phyloP scores from a whole-genome alignment of 768 basidiomycete species.

The Chiua virens region DNA sequence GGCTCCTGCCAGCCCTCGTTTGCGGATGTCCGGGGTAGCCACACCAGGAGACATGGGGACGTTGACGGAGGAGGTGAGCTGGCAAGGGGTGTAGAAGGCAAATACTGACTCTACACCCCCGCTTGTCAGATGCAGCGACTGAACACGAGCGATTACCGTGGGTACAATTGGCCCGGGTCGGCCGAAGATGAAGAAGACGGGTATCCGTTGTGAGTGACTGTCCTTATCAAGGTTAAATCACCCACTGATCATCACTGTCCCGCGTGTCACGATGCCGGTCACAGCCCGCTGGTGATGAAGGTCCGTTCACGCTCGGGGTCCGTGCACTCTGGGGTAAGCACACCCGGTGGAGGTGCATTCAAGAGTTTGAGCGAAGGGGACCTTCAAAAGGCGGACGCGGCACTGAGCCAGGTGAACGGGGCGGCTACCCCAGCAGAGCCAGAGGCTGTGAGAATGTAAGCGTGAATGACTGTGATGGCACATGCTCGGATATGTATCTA shows the following conservation, averaged over 20 bases:
- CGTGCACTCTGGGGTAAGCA: slow-evolving; percentile 72
- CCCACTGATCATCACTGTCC: slow-evolving; percentile 4
- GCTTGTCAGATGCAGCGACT: slow-evolving; percentile 76
- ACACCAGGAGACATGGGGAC: slow-evolving; percentile 95
- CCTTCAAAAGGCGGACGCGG: slow-evolving; percentile 83
- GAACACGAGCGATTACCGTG: slow-evolving; percentile 80
- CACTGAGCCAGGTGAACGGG: slow-evolving; percentile 62
- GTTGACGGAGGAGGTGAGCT: slow-evolving; percentile 74
- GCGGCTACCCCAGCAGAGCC: slow-evolving; percentile 10
- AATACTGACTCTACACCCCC: neutral
- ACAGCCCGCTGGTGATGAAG: slow-evolving; percentile 86
- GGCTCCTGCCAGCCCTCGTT: slow-evolving; percentile 85
- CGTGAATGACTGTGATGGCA: neutral
- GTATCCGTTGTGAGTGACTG: slow-evolving; percentile 85
- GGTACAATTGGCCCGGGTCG: slow-evolving; percentile 53
- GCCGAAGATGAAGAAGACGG: slow-evolving; percentile 85
- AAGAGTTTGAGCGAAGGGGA: slow-evolving; percentile 87
- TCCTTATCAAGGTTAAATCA: slow-evolving; percentile 14
- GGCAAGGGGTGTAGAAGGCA: neutral
- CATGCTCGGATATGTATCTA: slow-evolving; percentile 21
- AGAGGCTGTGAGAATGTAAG: too few species aligned
- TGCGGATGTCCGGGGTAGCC: slow-evolving; percentile 69
- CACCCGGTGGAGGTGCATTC: slow-evolving; percentile 81
- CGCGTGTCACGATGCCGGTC: neutral
- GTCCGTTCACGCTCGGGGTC: slow-evolving; percentile 81